Conservation (phyloP, 257 asterid genomes). For the Salvia miltiorrhiza region DNA sequence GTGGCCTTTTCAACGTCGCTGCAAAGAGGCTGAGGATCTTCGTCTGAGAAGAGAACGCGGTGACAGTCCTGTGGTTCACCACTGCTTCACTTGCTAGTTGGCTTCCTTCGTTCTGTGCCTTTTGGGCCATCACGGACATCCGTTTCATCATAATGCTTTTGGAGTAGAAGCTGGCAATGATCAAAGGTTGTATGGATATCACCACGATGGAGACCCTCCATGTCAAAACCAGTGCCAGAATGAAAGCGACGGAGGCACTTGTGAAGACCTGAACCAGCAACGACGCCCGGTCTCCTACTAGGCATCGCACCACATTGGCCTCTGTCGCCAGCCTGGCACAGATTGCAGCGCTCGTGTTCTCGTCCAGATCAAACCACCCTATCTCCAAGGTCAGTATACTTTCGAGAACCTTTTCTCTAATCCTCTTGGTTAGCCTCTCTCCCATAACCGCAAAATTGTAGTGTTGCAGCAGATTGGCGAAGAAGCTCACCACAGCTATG, state of each 20-base stretch:
- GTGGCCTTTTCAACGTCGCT: conserved; percentile 42
- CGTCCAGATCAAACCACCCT: conserved; percentile 70
- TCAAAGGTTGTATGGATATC: conserved; percentile 62
- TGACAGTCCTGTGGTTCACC: conserved; percentile 62
- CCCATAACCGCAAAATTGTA: conserved; percentile 71
- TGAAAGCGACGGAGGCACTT: conserved; percentile 52
- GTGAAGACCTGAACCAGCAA: conserved; percentile 54
- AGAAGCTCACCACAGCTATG: conserved; percentile 45
- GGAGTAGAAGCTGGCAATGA: conserved; percentile 55
- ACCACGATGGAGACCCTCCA: conserved; percentile 75
- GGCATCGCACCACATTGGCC: conserved; percentile 54
- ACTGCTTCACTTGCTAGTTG: conserved; percentile 81
- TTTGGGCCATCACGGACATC: conserved; percentile 52
- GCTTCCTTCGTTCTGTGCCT: conserved; percentile 67
- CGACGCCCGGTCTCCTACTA: conserved; percentile 63
- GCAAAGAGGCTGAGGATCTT: conserved; percentile 46
- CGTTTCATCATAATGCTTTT: conserved; percentile 50
- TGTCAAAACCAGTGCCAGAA: conserved; percentile 45
- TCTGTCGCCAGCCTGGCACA: conserved; percentile 59
- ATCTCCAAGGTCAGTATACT: conserved; percentile 59
- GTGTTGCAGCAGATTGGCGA: conserved; percentile 61
- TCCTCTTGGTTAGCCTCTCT: conserved; percentile 55
- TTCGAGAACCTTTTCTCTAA: conserved; percentile 47
- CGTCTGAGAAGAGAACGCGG: conserved; percentile 67
- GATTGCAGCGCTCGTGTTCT: conserved; percentile 55